Base-by-base conservation (phyloP, 2,329 filamentous ascomycete genomes). In the Phaeosphaeriaceae sp. region DNA sequence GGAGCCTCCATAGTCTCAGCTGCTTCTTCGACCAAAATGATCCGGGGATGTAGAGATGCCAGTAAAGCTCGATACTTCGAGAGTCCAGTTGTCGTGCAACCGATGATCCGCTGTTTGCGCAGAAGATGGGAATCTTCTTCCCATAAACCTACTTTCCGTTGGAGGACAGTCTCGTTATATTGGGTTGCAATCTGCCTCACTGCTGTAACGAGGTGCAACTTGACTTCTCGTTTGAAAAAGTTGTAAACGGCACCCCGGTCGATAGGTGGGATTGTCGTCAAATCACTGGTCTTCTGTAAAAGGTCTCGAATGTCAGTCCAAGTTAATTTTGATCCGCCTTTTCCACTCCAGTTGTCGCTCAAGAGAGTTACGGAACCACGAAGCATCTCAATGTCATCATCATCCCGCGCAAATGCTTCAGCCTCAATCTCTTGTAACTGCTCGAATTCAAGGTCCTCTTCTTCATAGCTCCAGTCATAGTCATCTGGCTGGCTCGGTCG, bases 11-110 rank as follows among this genome's bases (percentile, higher is more conserved):
- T 80, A 0, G 87, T 88, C 66, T 95, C 89, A 0, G 89, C 90
- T 0, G 89, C 88, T 74, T 94, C 88, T 76, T 94, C 88, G 40
- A 95, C 86, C 30, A 95, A 74, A 12, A 93, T 79, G 3, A 90
- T 78, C 18, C 79, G 83, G 0, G 90, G 89, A 21, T 82, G 77
- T 4, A 93, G 67, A 2, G 83, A 83, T 1, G 85, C 79, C 17
- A 95, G 77, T 2, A 93, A 77, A 1, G 81, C 83, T 3, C 90
- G 84, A 53, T 94, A 93, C 60, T 95, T 95, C 71, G 86, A 87
- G 7, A 95, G 68, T 1, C 90, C 90, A 0, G 91, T 95, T 0
- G 88, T 92, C 0, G 91, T 96, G 77, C 87, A 81, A 7, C 85
- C 85, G 42, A 88, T 79, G 20, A 88, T 67, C 46, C 79, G 83